Evolutionary conservation across 176 grass and related monocot species (phyloP).

Genomic region (Saccharum officinarum): DNA sequence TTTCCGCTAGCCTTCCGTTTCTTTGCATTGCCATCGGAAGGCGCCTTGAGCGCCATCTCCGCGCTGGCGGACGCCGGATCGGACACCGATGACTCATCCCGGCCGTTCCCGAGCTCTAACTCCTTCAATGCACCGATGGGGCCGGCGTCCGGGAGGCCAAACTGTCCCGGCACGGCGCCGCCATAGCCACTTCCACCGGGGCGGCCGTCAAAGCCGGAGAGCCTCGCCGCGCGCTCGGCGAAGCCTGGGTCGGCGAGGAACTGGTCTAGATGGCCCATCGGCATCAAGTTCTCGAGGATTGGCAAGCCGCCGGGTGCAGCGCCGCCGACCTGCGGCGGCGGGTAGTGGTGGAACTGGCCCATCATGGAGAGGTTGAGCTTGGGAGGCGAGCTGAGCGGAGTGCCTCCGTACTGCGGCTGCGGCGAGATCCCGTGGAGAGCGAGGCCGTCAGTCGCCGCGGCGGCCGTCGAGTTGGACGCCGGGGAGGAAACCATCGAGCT

Average conservation of each 20-base stretch:
- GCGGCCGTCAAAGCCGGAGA: constrained; percentile 67
- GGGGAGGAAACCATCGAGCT: constrained; percentile 70
- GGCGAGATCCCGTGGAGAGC: constrained; percentile 68
- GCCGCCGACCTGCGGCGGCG: constrained; percentile 36
- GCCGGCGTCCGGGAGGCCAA: constrained; percentile 49
- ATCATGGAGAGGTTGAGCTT: constrained; percentile 81
- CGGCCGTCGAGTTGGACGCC: constrained; percentile 51
- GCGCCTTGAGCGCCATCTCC: constrained; percentile 44
- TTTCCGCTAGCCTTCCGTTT: constrained; percentile 78
- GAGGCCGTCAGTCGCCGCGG: constrained; percentile 29
- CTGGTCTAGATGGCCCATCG: constrained; percentile 60
- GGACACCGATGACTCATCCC: constrained; percentile 84
- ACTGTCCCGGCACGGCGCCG: constrained; percentile 32
- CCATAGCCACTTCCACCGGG: constrained; percentile 38
- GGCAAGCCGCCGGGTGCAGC: constrained; percentile 44
- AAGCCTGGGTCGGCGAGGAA: constrained; percentile 73
- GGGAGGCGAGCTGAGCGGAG: constrained; percentile 62
- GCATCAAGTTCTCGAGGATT: constrained; percentile 54
- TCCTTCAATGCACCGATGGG: constrained; percentile 44
- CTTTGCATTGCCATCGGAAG: constrained; percentile 65
- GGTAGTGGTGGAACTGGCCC: constrained; percentile 49
- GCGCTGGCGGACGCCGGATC: constrained; percentile 68
- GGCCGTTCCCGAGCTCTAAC: constrained; percentile 46
- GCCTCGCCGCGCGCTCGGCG: constrained; percentile 62
- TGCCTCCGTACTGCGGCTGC: constrained; percentile 54